Conservation (phyloP, 805 yeast species). For the Sugiyamaella boreocaroliniensis region DNA sequence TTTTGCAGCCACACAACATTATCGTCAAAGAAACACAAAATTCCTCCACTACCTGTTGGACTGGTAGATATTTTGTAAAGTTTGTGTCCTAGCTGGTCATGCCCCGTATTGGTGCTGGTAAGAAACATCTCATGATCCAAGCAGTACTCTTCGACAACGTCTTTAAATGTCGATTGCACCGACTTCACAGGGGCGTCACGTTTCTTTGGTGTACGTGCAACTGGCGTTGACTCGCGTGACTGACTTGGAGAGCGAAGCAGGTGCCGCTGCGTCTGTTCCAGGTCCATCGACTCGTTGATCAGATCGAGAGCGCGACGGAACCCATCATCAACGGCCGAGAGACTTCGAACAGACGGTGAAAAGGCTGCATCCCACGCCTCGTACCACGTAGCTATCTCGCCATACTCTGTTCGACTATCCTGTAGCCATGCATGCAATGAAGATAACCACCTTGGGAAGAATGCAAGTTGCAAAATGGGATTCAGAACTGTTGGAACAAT, state of each 20-base stretch:
- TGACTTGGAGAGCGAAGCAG: neutral
- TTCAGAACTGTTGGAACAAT: neutral
- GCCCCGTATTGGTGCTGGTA: constrained; percentile 31
- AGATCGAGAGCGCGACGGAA: constrained; percentile 27
- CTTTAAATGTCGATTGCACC: constrained; percentile 42
- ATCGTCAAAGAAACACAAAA: constrained; percentile 47
- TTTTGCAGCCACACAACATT: constrained; percentile 55
- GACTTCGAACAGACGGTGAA: constrained; percentile 15
- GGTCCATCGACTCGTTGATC: constrained; percentile 29
- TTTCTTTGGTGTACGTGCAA: neutral
- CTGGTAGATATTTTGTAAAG: constrained; percentile 38
- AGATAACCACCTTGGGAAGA: constrained; percentile 37
- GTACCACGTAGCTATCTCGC: constrained; percentile 30
- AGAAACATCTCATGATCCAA: constrained; percentile 41
- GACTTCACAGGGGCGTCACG: neutral
- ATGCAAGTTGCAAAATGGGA: constrained; percentile 28
- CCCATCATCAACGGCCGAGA: constrained; percentile 12
- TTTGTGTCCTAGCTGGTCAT: constrained; percentile 37
- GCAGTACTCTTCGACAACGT: constrained; percentile 61
- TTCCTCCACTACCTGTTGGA: constrained; percentile 30
- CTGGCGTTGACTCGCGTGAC: neutral
- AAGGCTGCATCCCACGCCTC: constrained; percentile 29
- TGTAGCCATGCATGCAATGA: constrained; percentile 29
- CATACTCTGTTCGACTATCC: constrained; percentile 15
- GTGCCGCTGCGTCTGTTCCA: constrained; percentile 10